phyloP scores from a whole-genome alignment of 257 asterid species.

The Oldenlandia corymbosa region DNA sequence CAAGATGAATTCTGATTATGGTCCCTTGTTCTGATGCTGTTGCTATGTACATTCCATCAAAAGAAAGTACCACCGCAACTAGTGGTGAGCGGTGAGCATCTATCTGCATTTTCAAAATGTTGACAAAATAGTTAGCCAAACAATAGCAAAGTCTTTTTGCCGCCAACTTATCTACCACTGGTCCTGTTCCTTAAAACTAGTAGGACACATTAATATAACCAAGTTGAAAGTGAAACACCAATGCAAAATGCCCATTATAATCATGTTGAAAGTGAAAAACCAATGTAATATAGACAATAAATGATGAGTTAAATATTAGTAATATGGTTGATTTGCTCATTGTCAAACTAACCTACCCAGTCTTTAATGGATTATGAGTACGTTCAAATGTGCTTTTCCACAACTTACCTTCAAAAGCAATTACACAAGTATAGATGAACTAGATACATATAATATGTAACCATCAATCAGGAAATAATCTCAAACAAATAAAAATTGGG shows the following conservation, averaged over 20 bases:
- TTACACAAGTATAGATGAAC: no score
- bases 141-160: neutral
- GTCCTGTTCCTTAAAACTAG: no score
- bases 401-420: no score
- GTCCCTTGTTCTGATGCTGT: conserved; percentile 97
- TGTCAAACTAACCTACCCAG: no score
- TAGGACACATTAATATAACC: neutral
- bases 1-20: conserved; percentile 79
- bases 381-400: no score
- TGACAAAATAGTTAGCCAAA: neutral
- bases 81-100: conserved; percentile 90
- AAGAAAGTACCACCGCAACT: conserved; percentile 77
- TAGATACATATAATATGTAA: no score
- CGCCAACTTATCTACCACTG: neutral
- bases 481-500: no score
- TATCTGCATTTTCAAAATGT: conserved; percentile 50
- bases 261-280: neutral
- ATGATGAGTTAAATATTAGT: no score
- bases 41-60: conserved; percentile 75
- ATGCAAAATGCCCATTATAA: neutral
- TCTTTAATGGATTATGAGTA: no score
- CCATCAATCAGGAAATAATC: no score
- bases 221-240: neutral
- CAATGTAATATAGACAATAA: neutral
- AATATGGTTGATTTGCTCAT: no score